Conservation (phyloP, 2,329 filamentous ascomycete genomes). For the Cercospora sp. region DNA sequence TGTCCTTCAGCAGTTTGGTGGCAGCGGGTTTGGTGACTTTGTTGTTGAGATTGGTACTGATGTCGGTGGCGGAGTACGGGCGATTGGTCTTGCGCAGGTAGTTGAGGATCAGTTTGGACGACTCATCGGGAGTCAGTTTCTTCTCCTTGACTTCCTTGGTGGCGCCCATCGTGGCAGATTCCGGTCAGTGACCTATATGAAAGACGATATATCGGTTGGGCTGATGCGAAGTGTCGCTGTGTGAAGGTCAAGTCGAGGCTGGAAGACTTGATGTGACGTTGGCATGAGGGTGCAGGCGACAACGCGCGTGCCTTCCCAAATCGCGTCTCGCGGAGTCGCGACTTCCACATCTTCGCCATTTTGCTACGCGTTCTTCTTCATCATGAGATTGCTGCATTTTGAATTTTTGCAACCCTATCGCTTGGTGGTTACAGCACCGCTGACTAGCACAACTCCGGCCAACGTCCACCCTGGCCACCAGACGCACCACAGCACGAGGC, state of each 20-base stretch:
- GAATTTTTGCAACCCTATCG: background rate
- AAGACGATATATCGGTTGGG: background rate
- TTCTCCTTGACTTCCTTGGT: slow-evolving; percentile 34
- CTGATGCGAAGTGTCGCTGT: background rate
- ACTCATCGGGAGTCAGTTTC: slow-evolving; percentile 36
- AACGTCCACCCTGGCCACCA: slow-evolving; percentile 40
- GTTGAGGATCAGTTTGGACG: slow-evolving; percentile 33
- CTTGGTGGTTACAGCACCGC: slow-evolving; percentile 22
- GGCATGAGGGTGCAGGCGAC: slow-evolving; percentile 6
- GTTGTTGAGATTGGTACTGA: slow-evolving; percentile 40
- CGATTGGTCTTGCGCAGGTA: slow-evolving; percentile 38
- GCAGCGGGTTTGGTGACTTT: slow-evolving; percentile 51
- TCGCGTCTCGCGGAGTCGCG: background rate
- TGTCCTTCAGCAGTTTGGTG: slow-evolving; percentile 62
- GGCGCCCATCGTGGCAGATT: slow-evolving; percentile 32
- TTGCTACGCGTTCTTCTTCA: background rate
- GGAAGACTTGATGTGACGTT: background rate
- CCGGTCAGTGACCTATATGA: background rate
- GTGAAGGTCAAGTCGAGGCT: background rate
- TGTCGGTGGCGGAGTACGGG: slow-evolving; percentile 40
- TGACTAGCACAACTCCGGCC: slow-evolving; percentile 29
- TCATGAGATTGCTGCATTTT: background rate
- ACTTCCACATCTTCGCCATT: background rate
- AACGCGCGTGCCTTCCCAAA: background rate
- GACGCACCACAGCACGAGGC: slow-evolving; percentile 35